These are phyloP conservation scores for Talaromyces nanjingensis DNA, from an alignment of 495 filamentous ascomycete genomes.

Conservation along the genomic window DNA sequence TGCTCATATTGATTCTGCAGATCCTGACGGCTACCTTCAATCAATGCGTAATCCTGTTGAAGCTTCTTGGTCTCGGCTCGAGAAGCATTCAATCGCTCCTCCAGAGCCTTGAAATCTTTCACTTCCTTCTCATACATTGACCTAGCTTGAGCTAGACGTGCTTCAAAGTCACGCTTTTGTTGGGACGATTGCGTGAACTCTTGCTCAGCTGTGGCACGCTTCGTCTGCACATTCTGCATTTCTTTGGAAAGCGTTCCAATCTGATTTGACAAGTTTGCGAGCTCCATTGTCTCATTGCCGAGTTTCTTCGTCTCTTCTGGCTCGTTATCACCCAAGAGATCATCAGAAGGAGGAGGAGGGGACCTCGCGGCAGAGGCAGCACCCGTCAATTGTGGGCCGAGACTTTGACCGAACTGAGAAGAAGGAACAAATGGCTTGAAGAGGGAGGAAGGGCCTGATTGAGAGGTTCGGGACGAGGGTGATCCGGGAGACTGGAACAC, in stretches of 20 bases:
- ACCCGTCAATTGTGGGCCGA: constrained; percentile 74
- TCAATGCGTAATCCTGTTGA: constrained; percentile 69
- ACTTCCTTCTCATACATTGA: constrained; percentile 89
- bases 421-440: constrained; percentile 91
- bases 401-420: constrained; percentile 79
- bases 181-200: constrained; percentile 68
- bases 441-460: constrained; percentile 34
- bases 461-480: constrained; percentile 30
- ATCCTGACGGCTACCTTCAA: constrained; percentile 78
- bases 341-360: constrained; percentile 60
- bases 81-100: constrained; percentile 70
- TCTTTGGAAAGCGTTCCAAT: constrained; percentile 83
- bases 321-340: constrained; percentile 90
- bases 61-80: constrained; percentile 77
- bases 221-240: constrained; percentile 83
- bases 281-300: constrained; percentile 79
- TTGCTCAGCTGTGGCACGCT: constrained; percentile 68
- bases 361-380: constrained; percentile 48
- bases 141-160: constrained; percentile 74
- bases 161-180: constrained; percentile 89
- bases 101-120: constrained; percentile 71
- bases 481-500: constrained; percentile 33
- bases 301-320: constrained; percentile 83
- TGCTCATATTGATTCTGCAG: constrained; percentile 79
- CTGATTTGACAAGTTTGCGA: constrained; percentile 96